Evolutionary conservation across 805 yeast genomes (phyloP).

Genomic region (Kazachstania bromeliacearum): DNA sequence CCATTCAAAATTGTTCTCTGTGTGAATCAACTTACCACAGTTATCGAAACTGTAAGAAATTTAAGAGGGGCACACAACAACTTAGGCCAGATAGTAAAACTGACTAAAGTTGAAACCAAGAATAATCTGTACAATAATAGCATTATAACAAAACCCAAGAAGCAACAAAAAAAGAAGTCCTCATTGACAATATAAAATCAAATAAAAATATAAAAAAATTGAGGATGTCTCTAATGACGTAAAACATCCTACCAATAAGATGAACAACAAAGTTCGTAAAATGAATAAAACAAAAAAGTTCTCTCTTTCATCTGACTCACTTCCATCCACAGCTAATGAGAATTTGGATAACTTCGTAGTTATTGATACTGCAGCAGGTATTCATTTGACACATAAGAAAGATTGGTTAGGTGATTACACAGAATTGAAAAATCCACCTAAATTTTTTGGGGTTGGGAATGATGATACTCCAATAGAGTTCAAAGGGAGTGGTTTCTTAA

Average conservation of each 20-base stretch:
- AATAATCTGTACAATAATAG: no score
- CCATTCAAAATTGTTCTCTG: no score
- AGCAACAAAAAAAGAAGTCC: neutral
- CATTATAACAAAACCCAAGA: no score
- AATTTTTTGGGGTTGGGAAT: constrained; percentile 1
- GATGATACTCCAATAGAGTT: neutral
- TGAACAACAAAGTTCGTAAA: neutral
- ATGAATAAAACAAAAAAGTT: neutral
- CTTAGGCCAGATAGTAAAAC: no score
- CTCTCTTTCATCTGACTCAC: neutral
- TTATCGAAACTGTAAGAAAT: no score
- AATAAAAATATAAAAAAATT: neutral
- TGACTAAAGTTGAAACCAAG: no score
- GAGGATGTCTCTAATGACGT: neutral
- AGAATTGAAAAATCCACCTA: neutral
- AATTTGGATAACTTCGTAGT: neutral
- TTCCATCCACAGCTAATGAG: no score
- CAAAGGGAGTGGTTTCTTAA: neutral
- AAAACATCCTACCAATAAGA: neutral
- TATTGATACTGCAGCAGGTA: constrained; percentile 3
- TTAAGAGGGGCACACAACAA: no score
- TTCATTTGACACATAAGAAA: neutral
- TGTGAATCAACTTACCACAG: no score
- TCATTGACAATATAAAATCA: neutral
- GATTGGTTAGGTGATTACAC: neutral